Evolutionary conservation across 768 basidiomycete species (phyloP), one percentile per base, ranked within the genome.

Genomic region (Xerocomus spinulosus): DNA sequence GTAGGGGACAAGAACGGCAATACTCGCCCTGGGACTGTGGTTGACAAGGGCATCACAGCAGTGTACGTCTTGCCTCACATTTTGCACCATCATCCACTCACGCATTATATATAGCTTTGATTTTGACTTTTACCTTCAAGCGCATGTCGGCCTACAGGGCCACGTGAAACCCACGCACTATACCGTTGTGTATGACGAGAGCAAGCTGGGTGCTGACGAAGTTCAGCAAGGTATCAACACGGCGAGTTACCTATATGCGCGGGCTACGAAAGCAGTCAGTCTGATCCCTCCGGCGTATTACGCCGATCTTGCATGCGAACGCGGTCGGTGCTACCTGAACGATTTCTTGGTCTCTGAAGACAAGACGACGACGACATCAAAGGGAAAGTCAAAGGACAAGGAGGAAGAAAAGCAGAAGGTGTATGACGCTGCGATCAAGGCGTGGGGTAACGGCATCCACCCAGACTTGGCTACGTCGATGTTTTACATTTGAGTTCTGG

Each of bases 231-330:
- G 87, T 2, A 81, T 85, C 0, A 78, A 91, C 58, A 72, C 80
- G 45, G 66, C 74, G 13, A 81, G 81, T 55, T 91, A 90, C 58
- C 70, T 87, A 13, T 93, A 87, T 55, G 88, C 85, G 1, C 78
- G 90, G 4, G 88, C 89, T 1, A 93, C 88, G 3, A 85, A 87
- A 56, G 84, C 88, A 0, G 91, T 93, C 25, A 88, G 85, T 59
- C 70, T 92, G 20, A 74, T 90, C 10, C 87, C 89, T 0, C 77
- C 87, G 0, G 87, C 87, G 0, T 88, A 88, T 59, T 89, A 88
- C 55, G 84, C 87, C 7, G 87, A 91, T 66, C 66, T 91, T 42
- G 89, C 87, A 1, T 90, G 87, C 61, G 88, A 92, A 66, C 72
- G 89, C 9, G 89, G 84, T 0, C 68, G 88, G 30, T 84, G 74